Evolutionary conservation across 805 yeast species (phyloP).

Genomic region (Saccharomycopsis fibuligera): DNA sequence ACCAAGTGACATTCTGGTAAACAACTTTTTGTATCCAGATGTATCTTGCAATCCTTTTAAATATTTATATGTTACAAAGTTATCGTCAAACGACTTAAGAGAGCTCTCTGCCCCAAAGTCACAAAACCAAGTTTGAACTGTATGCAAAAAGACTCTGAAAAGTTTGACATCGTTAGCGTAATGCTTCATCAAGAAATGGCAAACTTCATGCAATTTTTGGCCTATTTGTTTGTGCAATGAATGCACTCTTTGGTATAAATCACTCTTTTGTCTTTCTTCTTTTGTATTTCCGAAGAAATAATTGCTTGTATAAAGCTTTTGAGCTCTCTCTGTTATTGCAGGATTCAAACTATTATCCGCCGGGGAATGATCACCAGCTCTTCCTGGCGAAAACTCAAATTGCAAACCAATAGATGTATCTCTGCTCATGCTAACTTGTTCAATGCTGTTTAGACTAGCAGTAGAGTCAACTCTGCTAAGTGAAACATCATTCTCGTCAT

Average conservation of each 20-base stretch:
- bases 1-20: conserved; percentile 73
- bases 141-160: conserved; percentile 54
- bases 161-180: conserved; percentile 60
- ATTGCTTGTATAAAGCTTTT: conserved; percentile 55
- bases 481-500: conserved; percentile 25
- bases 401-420: conserved; percentile 4
- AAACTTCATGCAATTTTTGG: conserved; percentile 52
- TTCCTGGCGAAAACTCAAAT: neutral
- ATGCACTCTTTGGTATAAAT: conserved; percentile 50
- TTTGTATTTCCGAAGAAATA: conserved; percentile 57
- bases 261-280: conserved; percentile 36
- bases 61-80: conserved; percentile 48
- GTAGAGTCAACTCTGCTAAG: conserved; percentile 7
- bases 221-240: conserved; percentile 55
- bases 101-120: conserved; percentile 73
- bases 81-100: conserved; percentile 47
- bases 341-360: conserved; percentile 41
- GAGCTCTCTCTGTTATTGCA: conserved; percentile 48
- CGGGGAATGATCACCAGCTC: conserved; percentile 28
- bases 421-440: conserved; percentile 5
- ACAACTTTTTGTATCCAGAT: conserved; percentile 58
- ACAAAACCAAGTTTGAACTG: conserved; percentile 68
- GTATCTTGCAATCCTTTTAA: conserved; percentile 56
- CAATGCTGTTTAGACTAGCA: conserved; percentile 4
- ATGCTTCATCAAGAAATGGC: conserved; percentile 38